A percentile compares a stretch with the other conserved stretches of the same genome.
phyloP scores from a whole-genome alignment of 306 rosid species.

The Cucumis hystrix region DNA sequence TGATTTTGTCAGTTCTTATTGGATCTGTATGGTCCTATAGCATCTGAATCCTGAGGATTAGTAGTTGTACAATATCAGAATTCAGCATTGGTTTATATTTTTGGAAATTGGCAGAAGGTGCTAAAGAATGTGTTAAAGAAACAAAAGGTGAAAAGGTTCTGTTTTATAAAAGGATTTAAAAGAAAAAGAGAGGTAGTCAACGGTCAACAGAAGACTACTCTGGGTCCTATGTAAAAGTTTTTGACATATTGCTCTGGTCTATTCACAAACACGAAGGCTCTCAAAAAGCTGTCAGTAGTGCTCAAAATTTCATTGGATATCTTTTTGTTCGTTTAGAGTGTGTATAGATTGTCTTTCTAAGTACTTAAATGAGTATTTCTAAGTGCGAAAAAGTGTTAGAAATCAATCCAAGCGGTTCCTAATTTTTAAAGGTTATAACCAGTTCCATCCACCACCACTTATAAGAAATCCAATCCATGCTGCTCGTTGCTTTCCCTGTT shows the following conservation, averaged over 20 bases:
- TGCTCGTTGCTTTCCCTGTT: constrained; percentile 1
- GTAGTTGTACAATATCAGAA: background rate
- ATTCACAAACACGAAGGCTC: background rate
- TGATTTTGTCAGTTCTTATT: background rate
- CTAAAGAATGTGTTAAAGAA: background rate
- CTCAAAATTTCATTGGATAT: background rate
- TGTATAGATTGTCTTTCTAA: no score
- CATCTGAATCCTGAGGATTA: background rate
- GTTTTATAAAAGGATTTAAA: background rate
- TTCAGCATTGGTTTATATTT: background rate
- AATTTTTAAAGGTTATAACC: background rate
- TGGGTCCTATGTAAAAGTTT: background rate
- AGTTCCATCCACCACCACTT: background rate
- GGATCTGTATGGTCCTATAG: background rate
- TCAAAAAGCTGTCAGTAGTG: background rate
- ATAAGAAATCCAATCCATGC: background rate
- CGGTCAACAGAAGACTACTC: background rate
- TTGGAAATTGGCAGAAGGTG: background rate
- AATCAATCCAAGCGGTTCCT: no score
- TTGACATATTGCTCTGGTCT: background rate
- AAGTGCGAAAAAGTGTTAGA: no score
- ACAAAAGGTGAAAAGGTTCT: background rate
- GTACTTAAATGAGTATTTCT: no score
- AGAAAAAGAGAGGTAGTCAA: background rate
- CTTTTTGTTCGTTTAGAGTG: background rate